phyloP scores from a whole-genome alignment of 345 rosid species.

The Physaria fendleri region DNA sequence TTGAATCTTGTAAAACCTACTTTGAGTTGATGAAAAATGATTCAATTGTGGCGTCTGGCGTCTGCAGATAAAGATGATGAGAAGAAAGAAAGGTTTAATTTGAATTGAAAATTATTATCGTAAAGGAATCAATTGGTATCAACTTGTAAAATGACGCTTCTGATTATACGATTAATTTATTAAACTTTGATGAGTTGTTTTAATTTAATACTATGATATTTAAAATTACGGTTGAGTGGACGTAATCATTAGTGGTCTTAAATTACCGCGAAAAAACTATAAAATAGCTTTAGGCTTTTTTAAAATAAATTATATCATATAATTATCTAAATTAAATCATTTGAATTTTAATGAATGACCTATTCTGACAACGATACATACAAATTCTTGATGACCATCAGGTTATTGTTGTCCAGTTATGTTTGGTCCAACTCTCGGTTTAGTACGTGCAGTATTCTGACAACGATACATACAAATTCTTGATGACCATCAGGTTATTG shows the following conservation, averaged over 20 bases:
- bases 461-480: too few relatives aligned
- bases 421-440: too few relatives aligned
- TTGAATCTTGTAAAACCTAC: constrained; percentile 20
- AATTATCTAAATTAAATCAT: too few relatives aligned
- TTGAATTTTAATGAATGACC: too few relatives aligned
- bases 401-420: too few relatives aligned
- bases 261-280: not conserved
- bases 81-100: constrained; percentile 12
- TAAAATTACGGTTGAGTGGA: constrained; percentile 13
- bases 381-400: too few relatives aligned
- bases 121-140: constrained; percentile 20
- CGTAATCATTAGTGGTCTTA: not conserved
- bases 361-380: too few relatives aligned
- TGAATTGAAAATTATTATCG: not conserved
- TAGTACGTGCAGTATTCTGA: too few relatives aligned
- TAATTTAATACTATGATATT: not conserved
- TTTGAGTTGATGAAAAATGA: constrained; percentile 13
- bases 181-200: not conserved
- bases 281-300: too few relatives aligned
- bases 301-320: too few relatives aligned
- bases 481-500: too few relatives aligned
- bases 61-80: constrained; percentile 16
- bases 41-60: constrained; percentile 22
- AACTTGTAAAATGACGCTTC: constrained; percentile 22
- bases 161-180: constrained; percentile 3